Evolutionary conservation across 2,329 filamentous ascomycete genomes (phyloP).

Genomic region (Sporothrix pallida): DNA sequence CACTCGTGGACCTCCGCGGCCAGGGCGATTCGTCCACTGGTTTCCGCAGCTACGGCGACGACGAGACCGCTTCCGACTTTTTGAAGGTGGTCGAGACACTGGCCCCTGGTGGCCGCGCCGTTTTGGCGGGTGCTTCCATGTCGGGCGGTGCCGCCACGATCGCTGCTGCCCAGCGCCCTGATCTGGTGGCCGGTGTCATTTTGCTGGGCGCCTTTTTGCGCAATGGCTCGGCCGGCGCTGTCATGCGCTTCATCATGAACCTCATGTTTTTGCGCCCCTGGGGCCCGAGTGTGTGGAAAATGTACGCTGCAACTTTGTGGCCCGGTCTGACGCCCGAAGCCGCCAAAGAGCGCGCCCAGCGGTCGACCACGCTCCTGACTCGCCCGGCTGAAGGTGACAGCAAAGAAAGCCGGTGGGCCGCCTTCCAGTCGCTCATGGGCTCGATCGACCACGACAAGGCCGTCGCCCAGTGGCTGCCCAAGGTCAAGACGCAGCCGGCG

Average conservation of each 20-base stretch:
- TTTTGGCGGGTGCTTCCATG: constrained; percentile 38
- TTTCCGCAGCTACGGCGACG: constrained; percentile 37
- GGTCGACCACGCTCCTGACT: constrained; percentile 29
- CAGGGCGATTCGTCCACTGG: constrained; percentile 35
- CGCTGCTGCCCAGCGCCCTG: constrained; percentile 35
- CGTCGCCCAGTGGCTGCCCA: constrained; percentile 33
- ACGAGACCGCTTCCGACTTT: constrained; percentile 35
- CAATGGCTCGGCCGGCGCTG: constrained; percentile 24
- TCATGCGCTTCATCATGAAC: constrained; percentile 28
- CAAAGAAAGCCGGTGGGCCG: constrained; percentile 32
- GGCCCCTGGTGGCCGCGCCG: constrained; percentile 17
- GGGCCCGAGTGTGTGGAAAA: constrained; percentile 37
- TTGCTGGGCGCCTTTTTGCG: constrained; percentile 37
- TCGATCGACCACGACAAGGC: constrained; percentile 34
- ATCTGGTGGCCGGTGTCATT: constrained; percentile 37
- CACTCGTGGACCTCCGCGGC: constrained; percentile 38
- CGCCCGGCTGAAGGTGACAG: constrained; percentile 7
- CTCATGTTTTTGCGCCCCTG: constrained; percentile 35
- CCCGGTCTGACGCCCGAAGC: constrained; percentile 34
- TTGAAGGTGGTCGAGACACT: constrained; percentile 33
- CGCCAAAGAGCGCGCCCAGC: constrained; percentile 33
- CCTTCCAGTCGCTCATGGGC: constrained; percentile 34
- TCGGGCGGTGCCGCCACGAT: constrained; percentile 37
- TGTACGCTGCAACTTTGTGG: constrained; percentile 36
- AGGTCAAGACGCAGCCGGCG: constrained; percentile 31